These are phyloP conservation scores for Myriangium duriaei DNA, from an alignment of 2,329 filamentous ascomycete species.

Conservation along the genomic window DNA sequence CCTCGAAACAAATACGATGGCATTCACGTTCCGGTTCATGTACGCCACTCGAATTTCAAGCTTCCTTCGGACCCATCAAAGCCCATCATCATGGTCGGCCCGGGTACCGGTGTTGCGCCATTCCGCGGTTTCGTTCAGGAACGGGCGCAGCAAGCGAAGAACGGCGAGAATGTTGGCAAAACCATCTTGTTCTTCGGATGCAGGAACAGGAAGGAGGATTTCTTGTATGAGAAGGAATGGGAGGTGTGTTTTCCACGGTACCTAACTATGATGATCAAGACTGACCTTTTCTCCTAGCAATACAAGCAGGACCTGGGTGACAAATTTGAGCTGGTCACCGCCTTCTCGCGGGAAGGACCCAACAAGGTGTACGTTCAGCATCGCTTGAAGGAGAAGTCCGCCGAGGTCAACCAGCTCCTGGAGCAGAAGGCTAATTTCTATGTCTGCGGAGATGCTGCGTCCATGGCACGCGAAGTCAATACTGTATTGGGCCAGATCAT, in stretches of 20 bases:
- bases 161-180: constrained; percentile 71
- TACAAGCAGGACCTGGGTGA: constrained; percentile 75
- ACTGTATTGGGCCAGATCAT: constrained; percentile 77
- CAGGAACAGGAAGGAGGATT: constrained; percentile 77
- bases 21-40: constrained; percentile 85
- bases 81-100: constrained; percentile 90
- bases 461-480: constrained; percentile 50
- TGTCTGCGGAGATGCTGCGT: constrained; percentile 92
- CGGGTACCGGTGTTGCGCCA: constrained; percentile 90
- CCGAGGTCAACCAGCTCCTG: constrained; percentile 78
- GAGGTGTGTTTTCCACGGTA: constrained; percentile 48
- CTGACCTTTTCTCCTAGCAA: constrained; percentile 40
- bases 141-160: constrained; percentile 67
- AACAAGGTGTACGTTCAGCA: constrained; percentile 98
- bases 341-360: constrained; percentile 79
- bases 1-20: constrained; percentile 96
- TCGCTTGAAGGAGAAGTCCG: constrained; percentile 67
- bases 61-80: constrained; percentile 88
- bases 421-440: constrained; percentile 88
- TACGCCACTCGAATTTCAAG: constrained; percentile 98
- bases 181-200: constrained; percentile 94
- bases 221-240: constrained; percentile 85
- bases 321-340: constrained; percentile 79
- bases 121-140: constrained; percentile 95
- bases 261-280: constrained; percentile 1